Percentiles rank a stretch among this genome's conserved stretches.
Conservation (phyloP, 768 basidiomycete genomes). For the Hericium alpestre region DNA sequence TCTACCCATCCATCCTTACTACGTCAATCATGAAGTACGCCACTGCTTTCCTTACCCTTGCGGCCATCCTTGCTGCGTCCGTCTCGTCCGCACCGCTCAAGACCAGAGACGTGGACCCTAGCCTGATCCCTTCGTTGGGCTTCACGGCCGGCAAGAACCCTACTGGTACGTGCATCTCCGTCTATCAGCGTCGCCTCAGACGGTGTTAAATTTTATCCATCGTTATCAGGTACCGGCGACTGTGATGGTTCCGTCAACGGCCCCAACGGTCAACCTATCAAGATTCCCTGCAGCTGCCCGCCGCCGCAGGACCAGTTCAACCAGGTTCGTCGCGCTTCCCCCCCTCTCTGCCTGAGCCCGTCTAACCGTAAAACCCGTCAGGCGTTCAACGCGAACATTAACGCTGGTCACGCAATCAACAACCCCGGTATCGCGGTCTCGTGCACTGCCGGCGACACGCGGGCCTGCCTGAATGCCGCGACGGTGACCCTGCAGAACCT, state of each 20-base stretch:
- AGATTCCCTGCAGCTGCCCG: slow-evolving; percentile 33
- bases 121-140: slow-evolving; percentile 41
- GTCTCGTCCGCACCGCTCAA: slow-evolving; percentile 5
- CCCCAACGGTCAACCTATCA: slow-evolving; percentile 24
- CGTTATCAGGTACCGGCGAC: slow-evolving; percentile 5
- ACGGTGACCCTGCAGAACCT: slow-evolving; percentile 67
- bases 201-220: neutral
- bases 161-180: slow-evolving; percentile 30
- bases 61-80: neutral
- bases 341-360: neutral
- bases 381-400: slow-evolving; percentile 2
- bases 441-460: slow-evolving; percentile 48
- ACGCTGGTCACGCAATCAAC: slow-evolving; percentile 36
- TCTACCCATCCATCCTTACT: neutral
- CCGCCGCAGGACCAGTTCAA: slow-evolving; percentile 25
- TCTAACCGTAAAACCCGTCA: neutral
- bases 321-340: slow-evolving; percentile 10
- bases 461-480: slow-evolving; percentile 41
- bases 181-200: neutral
- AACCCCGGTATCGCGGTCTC: slow-evolving; percentile 48
- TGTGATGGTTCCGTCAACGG: slow-evolving; percentile 19
- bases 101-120: slow-evolving; percentile 3
- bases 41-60: slow-evolving; percentile 1
- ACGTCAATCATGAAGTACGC: slow-evolving; percentile 5
- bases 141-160: slow-evolving; percentile 46